Evolutionary conservation across 2,329 filamentous ascomycete species (phyloP).

Genomic region (Tolypocladium guangdongense): DNA sequence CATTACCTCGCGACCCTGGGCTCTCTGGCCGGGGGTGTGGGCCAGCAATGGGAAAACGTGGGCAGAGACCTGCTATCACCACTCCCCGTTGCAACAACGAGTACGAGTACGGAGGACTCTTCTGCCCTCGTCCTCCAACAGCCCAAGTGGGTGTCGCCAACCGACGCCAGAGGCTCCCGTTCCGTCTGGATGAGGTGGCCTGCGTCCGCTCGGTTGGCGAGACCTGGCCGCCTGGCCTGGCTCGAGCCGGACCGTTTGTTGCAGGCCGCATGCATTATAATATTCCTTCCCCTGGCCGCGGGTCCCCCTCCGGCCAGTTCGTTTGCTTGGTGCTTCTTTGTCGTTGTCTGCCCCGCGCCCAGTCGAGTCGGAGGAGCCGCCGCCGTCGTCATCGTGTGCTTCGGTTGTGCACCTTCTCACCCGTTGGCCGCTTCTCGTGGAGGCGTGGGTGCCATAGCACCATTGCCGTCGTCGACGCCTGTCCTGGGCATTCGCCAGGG

Average conservation of each 20-base stretch:
- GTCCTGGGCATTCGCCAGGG: background rate
- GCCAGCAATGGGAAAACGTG: conserved; percentile 1
- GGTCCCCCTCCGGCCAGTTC: background rate
- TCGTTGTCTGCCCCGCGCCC: background rate
- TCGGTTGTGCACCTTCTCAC: background rate
- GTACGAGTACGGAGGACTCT: no score
- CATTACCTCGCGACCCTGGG: background rate
- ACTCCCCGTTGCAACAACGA: background rate
- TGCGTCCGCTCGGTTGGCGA: background rate
- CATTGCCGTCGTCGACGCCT: background rate
- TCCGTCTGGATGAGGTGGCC: background rate
- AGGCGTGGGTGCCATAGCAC: background rate
- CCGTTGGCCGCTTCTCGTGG: background rate
- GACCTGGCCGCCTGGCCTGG: background rate
- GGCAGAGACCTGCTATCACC: background rate
- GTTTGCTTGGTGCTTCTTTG: background rate
- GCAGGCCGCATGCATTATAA: background rate
- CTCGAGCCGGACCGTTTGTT: background rate
- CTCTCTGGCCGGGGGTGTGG: background rate
- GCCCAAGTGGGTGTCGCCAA: background rate
- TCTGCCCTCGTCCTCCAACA: background rate
- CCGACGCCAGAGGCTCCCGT: background rate
- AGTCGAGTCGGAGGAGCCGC: no score
- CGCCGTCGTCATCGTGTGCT: background rate
- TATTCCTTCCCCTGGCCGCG: background rate